phyloP scores from a whole-genome alignment of 768 basidiomycete genomes.

The Naematelia encephala region DNA sequence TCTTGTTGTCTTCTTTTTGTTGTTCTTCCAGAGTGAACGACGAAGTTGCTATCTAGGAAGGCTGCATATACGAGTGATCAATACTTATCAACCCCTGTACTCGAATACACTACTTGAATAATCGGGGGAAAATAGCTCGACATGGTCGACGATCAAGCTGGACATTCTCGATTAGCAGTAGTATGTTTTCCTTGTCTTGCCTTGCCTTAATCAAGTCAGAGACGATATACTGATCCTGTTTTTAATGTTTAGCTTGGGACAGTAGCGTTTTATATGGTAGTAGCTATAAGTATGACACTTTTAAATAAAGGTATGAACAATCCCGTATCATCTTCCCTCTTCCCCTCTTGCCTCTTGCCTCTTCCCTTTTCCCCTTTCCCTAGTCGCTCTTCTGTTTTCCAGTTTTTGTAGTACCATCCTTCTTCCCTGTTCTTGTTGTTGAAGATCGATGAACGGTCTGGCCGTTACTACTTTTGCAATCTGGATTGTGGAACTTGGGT shows the following conservation, averaged over 20 bases:
- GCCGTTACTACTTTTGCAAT: too few species aligned
- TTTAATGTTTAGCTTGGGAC: slow-evolving; percentile 25
- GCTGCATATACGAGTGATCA: too few species aligned
- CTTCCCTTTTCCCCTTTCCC: background rate
- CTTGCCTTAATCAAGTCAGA: background rate
- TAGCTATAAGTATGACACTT: slow-evolving; percentile 40
- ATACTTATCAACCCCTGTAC: too few species aligned
- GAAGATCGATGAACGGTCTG: background rate
- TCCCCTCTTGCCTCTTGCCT: too few species aligned
- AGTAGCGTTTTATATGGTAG: slow-evolving; percentile 39
- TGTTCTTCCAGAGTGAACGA: too few species aligned
- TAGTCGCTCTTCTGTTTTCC: background rate
- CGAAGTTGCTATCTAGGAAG: too few species aligned
- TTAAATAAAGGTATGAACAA: slow-evolving; percentile 33
- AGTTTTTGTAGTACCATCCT: too few species aligned
- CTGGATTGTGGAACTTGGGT: too few species aligned
- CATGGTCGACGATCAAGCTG: background rate
- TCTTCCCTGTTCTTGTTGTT: background rate
- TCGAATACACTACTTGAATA: too few species aligned
- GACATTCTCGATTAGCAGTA: slow-evolving; percentile 5
- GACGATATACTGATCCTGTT: background rate
- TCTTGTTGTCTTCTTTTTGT: too few species aligned
- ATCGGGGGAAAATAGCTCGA: too few species aligned
- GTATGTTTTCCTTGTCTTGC: background rate
- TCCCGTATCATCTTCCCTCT: background rate